Percentiles rank a stretch among this genome's conserved stretches.
Evolutionary conservation across 1,284 basidiomycete genomes (phyloP).

Genomic region (Melampsora abietis-canadensis): DNA sequence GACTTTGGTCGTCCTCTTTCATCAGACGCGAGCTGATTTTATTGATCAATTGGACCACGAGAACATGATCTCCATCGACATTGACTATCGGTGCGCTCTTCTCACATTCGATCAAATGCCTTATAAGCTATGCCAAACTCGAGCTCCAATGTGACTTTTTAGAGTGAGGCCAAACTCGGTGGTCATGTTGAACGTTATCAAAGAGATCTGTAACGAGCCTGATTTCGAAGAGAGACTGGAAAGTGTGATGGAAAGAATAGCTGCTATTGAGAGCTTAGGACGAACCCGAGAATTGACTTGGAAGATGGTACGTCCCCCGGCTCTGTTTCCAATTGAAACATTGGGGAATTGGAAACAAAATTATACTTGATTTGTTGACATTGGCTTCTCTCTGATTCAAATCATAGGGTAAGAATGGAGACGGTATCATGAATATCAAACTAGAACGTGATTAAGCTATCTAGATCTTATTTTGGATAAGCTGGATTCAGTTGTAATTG

Average conservation of each 20-base stretch:
- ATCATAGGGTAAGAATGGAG: conserved; percentile 36
- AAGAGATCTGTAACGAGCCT: conserved; percentile 32
- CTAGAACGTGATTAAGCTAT: conserved; percentile 12
- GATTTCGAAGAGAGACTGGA: conserved; percentile 38
- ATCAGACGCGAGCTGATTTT: conserved; percentile 40
- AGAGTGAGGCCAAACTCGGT: conserved; percentile 39
- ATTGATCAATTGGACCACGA: conserved; percentile 41
- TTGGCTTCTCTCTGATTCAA: background rate
- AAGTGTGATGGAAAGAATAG: conserved; percentile 31
- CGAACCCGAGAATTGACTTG: conserved; percentile 39
- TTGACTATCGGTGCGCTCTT: conserved; percentile 37
- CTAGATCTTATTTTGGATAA: no score
- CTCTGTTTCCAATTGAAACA: background rate
- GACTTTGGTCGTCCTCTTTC: background rate
- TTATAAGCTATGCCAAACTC: background rate
- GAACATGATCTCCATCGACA: conserved; percentile 40
- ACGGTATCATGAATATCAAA: conserved; percentile 40
- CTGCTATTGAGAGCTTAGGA: conserved; percentile 40
- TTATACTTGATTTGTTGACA: background rate
- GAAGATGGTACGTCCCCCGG: conserved; percentile 22
- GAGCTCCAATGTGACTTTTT: background rate
- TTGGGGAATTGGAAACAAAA: background rate
- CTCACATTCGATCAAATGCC: background rate
- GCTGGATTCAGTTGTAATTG: no score
- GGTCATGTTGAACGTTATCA: conserved; percentile 35